Evolutionary conservation across 1,139 yeast genomes (phyloP), one percentile per base, ranked within the genome.

Genomic region (Yamadazyma trypodendri): DNA sequence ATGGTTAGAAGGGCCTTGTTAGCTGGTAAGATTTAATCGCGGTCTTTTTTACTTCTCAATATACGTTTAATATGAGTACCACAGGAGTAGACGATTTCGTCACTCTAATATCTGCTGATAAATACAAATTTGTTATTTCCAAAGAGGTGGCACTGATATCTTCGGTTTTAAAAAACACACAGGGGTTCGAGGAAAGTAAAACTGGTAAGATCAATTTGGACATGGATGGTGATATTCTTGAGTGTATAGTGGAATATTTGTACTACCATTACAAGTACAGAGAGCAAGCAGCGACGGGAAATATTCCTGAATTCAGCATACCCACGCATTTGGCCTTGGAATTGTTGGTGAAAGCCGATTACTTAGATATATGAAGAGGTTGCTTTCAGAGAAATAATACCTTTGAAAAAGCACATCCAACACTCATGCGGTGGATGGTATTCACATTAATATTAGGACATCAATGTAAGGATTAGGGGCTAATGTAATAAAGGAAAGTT

Each of bases 281-380:
- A 46, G 85, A 81, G 41, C 69, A 66, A 30, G 79, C 75, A 2
- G 78, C 71, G 28, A 65, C 68, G 18, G 75, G 72, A 0, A 79
- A 75, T 36, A 79, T 86, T 9, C 95, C 96, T 0, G 94, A 86
- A 43, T 92, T 92, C 58, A 83, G 84, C 33, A 80, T 92, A 1
- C 97, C 97, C 0, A 92, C 97, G 0, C 97, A 88, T 51, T 77
- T 90, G 75, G 96, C 97, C 0, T 68, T 92, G 48, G 97, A 92
- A 54, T 65, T 92, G 49, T 64, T 92, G 34, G 94, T 92, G 28
- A 95, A 95, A 24, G 96, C 97, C 0, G 97, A 90, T 56, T 89
- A 79, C 56, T 67, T 89, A 51, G 92, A 87, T 54, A 80, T 81
- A 37, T 70, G n/a, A 45, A 38, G 21, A 16, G 20, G 20, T 5